Conservation (phyloP, 306 rosid species). For the Cucumis melo region DNA sequence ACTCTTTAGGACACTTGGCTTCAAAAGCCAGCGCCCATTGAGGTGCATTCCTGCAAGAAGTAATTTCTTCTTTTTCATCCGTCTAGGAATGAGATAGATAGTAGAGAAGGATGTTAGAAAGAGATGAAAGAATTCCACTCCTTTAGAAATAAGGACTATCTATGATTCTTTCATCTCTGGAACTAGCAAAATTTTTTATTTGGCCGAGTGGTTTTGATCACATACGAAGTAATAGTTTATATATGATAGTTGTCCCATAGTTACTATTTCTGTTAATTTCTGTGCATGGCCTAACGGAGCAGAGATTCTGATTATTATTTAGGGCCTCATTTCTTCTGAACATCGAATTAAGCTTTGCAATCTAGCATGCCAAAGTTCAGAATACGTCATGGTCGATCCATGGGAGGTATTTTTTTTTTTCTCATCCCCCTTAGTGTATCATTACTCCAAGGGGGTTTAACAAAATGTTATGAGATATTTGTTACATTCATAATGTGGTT, state of each 20-base stretch:
- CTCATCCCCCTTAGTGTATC: not conserved
- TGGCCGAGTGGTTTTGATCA: not conserved
- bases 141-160: not conserved
- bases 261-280: not conserved
- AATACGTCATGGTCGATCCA: conserved; percentile 81
- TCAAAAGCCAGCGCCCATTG: not conserved
- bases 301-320: conserved; percentile 2
- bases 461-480: not conserved
- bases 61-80: not conserved
- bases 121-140: not conserved
- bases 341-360: conserved; percentile 53
- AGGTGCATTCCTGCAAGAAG: not conserved
- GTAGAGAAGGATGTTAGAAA: not conserved
- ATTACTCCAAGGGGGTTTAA: not conserved
- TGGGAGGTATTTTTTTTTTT: conserved; percentile 61
- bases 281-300: not conserved
- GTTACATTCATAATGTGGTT: not conserved
- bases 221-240: not conserved
- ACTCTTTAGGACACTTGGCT: not conserved
- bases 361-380: conserved; percentile 65
- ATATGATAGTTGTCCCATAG: not conserved
- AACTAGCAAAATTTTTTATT: not conserved
- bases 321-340: conserved; percentile 67
- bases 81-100: not conserved
- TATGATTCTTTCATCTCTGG: not conserved